Percentiles rank a stretch among this genome's conserved stretches.
These are phyloP conservation scores for Haematococcus sp. DNA, from an alignment of 139 green algal genomes.

Conservation along the genomic window DNA sequence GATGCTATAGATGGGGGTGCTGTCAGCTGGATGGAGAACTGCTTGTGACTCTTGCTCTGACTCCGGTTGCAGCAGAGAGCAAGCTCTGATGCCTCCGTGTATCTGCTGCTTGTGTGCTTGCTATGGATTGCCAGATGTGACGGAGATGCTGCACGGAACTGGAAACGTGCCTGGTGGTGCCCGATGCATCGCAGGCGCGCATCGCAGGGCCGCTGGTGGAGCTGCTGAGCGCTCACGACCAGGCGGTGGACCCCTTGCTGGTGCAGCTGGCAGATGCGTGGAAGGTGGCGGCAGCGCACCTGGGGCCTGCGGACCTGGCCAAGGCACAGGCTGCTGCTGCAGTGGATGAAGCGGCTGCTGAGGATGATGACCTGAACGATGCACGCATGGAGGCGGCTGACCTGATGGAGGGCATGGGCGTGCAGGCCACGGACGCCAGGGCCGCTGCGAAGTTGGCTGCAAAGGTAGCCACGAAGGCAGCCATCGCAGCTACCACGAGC, in stretches of 20 bases:
- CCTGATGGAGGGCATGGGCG: constrained; percentile 39
- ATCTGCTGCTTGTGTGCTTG: too few species aligned
- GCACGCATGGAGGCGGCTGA: constrained; percentile 14
- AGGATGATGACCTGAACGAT: constrained; percentile 1
- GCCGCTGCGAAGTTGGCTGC: constrained; percentile 6
- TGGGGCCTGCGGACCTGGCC: constrained; percentile 11
- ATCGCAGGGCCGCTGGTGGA: constrained; percentile 61
- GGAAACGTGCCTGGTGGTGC: too few species aligned
- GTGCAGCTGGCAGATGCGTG: constrained; percentile 67
- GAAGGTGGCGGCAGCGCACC: constrained; percentile 24
- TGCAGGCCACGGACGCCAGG: not conserved
- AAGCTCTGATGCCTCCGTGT: too few species aligned
- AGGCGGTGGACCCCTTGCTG: constrained; percentile 82
- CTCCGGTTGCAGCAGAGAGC: too few species aligned
- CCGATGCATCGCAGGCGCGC: constrained; percentile 33
- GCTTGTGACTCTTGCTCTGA: too few species aligned
- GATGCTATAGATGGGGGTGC: too few species aligned
- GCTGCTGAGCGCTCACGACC: constrained; percentile 64
- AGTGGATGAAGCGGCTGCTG: constrained; percentile 9
- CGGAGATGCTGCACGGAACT: too few species aligned
- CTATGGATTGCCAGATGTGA: too few species aligned
- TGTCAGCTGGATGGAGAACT: too few species aligned
- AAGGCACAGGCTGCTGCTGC: not conserved
- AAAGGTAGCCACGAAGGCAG: not conserved
- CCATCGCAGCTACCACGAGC: not conserved